Conservation (phyloP, 202 grass and related monocot genomes). For the Bolboschoenoplectus hybrid region DNA sequence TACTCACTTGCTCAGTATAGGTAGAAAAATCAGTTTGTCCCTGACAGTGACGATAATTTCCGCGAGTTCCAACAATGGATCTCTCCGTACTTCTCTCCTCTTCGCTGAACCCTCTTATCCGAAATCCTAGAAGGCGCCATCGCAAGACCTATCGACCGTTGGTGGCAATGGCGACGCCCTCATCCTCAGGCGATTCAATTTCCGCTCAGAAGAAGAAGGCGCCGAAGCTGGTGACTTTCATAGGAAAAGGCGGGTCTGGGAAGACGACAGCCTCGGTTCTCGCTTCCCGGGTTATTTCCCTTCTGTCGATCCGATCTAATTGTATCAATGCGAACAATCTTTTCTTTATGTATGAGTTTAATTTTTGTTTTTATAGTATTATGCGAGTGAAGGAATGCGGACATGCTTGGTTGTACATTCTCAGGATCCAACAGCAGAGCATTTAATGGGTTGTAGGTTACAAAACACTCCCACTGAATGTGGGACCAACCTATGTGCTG, state of each 20-base stretch:
- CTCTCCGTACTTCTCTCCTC: neutral
- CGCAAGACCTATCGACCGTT: neutral
- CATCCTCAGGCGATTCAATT: conserved; percentile 35
- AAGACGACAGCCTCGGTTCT: conserved; percentile 83
- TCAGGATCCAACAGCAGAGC: conserved; percentile 62
- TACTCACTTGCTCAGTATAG: neutral
- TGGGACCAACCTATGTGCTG: conserved; percentile 54
- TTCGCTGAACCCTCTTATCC: conserved; percentile 18
- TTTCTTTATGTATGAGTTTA: neutral
- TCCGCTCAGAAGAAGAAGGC: conserved; percentile 28
- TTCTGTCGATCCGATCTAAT: neutral
- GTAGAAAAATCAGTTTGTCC: neutral
- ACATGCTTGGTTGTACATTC: conserved; percentile 82
- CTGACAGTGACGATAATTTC: neutral
- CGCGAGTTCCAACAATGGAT: conserved; percentile 9
- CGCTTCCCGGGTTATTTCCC: conserved; percentile 57
- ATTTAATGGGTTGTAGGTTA: conserved; percentile 74
- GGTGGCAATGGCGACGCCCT: conserved; percentile 34
- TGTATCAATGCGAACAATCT: neutral
- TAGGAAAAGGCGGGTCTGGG: conserved; percentile 84
- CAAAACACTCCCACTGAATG: conserved; percentile 55
- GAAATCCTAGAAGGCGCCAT: neutral
- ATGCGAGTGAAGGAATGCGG: conserved; percentile 78
- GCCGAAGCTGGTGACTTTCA: conserved; percentile 85
- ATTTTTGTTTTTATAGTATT: conserved; percentile 49